A percentile compares a stretch with the other conserved stretches of the same genome.
phyloP scores from a whole-genome alignment of 495 filamentous ascomycete genomes.

The Aspergillus carlsbadensis region DNA sequence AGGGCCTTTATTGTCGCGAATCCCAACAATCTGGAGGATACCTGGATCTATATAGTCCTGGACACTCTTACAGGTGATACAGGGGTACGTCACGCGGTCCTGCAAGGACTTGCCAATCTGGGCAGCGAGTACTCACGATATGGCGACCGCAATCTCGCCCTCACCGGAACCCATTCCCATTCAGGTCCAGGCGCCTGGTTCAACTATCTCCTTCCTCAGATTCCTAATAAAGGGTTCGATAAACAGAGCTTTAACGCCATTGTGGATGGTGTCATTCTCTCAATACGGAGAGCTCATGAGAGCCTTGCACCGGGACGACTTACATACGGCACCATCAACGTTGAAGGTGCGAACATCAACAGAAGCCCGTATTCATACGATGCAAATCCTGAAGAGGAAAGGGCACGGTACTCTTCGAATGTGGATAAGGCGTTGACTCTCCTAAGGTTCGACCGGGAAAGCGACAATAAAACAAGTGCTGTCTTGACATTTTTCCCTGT shows the following conservation, averaged over 20 bases:
- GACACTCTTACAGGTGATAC: conserved; percentile 92
- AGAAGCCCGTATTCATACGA: conserved; percentile 90
- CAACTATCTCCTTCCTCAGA: conserved; percentile 93
- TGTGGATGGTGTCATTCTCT: conserved; percentile 79
- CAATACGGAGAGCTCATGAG: conserved; percentile 80
- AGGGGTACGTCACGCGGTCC: conserved; percentile 80
- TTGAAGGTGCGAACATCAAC: conserved; percentile 85
- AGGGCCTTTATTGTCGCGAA: conserved; percentile 87
- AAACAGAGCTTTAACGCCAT: conserved; percentile 87
- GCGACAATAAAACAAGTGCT: conserved; percentile 71
- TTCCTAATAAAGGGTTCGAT: conserved; percentile 87
- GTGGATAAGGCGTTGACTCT: conserved; percentile 89
- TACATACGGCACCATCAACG: conserved; percentile 68
- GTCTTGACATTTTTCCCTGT: conserved; percentile 92
- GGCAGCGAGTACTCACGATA: conserved; percentile 73
- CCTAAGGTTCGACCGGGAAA: conserved; percentile 72
- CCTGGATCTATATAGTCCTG: conserved; percentile 85
- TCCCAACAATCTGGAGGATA: conserved; percentile 59
- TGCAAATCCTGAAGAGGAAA: conserved; percentile 79
- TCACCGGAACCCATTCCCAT: conserved; percentile 93
- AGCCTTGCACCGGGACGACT: conserved; percentile 70
- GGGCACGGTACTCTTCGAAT: conserved; percentile 66
- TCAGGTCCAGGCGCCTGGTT: conserved; percentile 92
- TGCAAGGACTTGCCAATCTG: conserved; percentile 65
- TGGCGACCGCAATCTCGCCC: conserved; percentile 78